Conservation (phyloP, 2,329 filamentous ascomycete species). For the Monosporascus cannonballus region DNA sequence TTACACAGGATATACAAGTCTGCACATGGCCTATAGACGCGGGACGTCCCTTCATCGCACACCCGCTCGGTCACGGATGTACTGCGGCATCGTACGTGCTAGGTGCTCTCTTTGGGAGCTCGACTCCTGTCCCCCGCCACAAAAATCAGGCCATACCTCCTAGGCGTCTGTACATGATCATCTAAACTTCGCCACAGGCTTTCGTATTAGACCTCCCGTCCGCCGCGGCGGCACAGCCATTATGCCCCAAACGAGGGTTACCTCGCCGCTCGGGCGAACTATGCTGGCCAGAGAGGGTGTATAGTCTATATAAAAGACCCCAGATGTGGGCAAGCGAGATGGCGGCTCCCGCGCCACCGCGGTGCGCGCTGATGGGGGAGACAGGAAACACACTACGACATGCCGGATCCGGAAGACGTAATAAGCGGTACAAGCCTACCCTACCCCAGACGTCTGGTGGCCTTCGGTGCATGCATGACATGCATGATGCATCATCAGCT, state of each 20-base stretch:
- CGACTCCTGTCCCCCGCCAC: not conserved
- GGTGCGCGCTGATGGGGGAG: not conserved
- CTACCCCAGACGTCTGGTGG: not conserved
- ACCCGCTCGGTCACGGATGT: not conserved
- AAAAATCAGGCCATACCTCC: not conserved
- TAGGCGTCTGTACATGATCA: not conserved
- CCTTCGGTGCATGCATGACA: not conserved
- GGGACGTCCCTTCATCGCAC: not conserved
- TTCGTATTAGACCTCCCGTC: not conserved
- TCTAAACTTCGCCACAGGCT: not conserved
- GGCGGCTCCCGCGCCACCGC: not conserved
- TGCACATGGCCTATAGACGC: not conserved
- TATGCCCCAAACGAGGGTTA: not conserved
- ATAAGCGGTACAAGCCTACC: not conserved
- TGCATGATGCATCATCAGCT: not conserved
- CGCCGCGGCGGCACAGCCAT: not conserved
- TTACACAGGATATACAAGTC: not conserved
- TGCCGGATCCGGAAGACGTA: not conserved
- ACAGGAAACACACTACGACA: not conserved
- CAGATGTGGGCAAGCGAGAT: not conserved
- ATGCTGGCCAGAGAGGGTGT: not conserved
- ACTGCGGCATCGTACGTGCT: not conserved
- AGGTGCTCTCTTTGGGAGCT: not conserved
- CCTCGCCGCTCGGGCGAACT: not conserved
- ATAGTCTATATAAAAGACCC: not conserved